Evolutionary conservation across 1,284 basidiomycete genomes (phyloP).

Genomic region (Termitomyces sp.): DNA sequence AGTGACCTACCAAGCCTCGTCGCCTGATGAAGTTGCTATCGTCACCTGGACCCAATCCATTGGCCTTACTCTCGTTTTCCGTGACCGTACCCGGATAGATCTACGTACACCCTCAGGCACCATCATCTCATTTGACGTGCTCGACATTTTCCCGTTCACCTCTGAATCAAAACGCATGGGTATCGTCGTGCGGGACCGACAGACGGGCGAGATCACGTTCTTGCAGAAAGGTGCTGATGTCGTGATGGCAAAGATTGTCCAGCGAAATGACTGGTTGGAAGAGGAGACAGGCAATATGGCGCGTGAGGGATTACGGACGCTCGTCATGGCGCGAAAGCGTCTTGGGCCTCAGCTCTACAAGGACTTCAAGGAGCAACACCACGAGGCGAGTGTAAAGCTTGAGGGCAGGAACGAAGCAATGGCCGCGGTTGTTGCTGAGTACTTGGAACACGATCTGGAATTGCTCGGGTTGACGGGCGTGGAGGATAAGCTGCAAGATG

Average conservation of each 20-base stretch:
- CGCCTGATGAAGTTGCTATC: constrained; percentile 98
- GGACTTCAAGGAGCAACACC: constrained; percentile 74
- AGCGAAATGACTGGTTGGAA: constrained; percentile 97
- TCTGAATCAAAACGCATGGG: constrained; percentile 99
- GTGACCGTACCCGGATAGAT: constrained; percentile 85
- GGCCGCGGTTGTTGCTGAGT: constrained; percentile 66
- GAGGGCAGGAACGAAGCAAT: constrained; percentile 83
- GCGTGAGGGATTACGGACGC: constrained; percentile 89
- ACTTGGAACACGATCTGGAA: constrained; percentile 87
- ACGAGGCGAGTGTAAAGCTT: constrained; percentile 71
- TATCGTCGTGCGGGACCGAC: constrained; percentile 83
- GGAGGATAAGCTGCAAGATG: constrained; percentile 97
- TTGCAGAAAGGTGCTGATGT: constrained; percentile 98
- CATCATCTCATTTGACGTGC: constrained; percentile 74
- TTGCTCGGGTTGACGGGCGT: constrained; percentile 94
- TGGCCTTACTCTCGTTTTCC: constrained; percentile 81
- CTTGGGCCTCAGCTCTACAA: constrained; percentile 68
- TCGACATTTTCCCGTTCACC: constrained; percentile 96
- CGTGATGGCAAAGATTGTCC: constrained; percentile 93
- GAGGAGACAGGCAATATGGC: constrained; percentile 99
- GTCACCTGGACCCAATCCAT: constrained; percentile 98
- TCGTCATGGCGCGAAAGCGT: constrained; percentile 86
- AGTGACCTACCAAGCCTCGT: constrained; percentile 96
- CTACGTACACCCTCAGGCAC: constrained; percentile 66
- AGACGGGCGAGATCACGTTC: constrained; percentile 79